Evolutionary conservation across 768 basidiomycete genomes (phyloP).

Genomic region (Serpula lacrymans): DNA sequence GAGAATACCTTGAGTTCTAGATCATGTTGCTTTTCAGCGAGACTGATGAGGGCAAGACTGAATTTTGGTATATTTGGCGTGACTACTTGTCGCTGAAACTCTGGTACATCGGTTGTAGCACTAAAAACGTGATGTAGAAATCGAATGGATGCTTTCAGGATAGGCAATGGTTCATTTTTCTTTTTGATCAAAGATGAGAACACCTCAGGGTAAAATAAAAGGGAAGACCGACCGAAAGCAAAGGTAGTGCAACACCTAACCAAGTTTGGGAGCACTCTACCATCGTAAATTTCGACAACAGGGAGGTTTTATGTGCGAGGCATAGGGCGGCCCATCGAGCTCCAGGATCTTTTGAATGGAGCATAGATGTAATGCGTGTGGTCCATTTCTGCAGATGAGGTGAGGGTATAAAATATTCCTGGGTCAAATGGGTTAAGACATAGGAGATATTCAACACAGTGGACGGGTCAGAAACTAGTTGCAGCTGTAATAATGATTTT

Average conservation of each 20-base stretch:
- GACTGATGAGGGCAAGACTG: conserved; percentile 50
- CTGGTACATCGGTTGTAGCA: conserved; percentile 55
- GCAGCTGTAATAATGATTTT: conserved; percentile 63
- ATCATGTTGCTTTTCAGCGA: conserved; percentile 51
- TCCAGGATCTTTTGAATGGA: conserved; percentile 75
- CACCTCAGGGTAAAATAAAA: conserved; percentile 19
- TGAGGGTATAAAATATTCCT: conserved; percentile 55
- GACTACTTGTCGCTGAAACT: conserved; percentile 79
- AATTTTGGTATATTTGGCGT: conserved; percentile 73
- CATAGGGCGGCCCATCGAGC: conserved; percentile 80
- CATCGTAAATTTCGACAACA: conserved; percentile 56
- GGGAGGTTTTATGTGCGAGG: conserved; percentile 64
- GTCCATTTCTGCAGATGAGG: conserved; percentile 73
- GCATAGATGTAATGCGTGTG: conserved; percentile 65
- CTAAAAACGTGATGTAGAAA: conserved; percentile 62
- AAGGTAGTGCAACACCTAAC: conserved; percentile 61
- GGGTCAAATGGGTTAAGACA: conserved; percentile 51
- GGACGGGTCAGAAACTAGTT: conserved; percentile 66
- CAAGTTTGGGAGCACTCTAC: conserved; percentile 71
- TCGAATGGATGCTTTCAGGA: conserved; percentile 60
- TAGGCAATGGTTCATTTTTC: conserved; percentile 67
- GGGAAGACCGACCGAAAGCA: conserved; percentile 66
- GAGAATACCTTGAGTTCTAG: conserved; percentile 50
- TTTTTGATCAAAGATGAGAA: conserved; percentile 32
- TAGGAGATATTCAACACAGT: conserved; percentile 58